A percentile compares a stretch with the other conserved stretches of the same genome.
Conservation (phyloP, 495 filamentous ascomycete species). For the Penicillium bialowiezense region DNA sequence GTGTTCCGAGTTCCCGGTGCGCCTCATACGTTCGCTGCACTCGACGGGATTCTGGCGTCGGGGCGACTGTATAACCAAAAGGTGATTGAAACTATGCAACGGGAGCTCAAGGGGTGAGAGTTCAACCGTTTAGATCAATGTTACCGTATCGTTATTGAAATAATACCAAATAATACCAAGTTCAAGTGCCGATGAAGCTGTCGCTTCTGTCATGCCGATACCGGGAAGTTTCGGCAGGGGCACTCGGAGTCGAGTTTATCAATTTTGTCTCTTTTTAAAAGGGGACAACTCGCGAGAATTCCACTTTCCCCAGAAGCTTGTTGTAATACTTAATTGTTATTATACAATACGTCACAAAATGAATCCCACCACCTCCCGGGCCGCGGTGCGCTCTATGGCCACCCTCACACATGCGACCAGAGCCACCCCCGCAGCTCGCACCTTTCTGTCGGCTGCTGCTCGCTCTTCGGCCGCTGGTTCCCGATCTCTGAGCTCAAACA, state of each 20-base stretch:
- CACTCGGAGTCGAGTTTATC: slow-evolving; percentile 10
- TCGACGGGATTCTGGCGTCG: slow-evolving; percentile 34
- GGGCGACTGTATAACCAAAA: slow-evolving; percentile 27
- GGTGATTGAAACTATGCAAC: slow-evolving; percentile 29
- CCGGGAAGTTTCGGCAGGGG: slow-evolving; percentile 44
- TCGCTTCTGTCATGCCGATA: slow-evolving; percentile 24
- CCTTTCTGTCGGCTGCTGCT: slow-evolving; percentile 25
- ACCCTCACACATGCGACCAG: slow-evolving; percentile 39
- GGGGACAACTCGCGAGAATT: slow-evolving; percentile 3
- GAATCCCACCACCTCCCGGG: slow-evolving; percentile 35
- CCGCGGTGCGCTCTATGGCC: slow-evolving; percentile 47
- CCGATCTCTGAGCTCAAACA: slow-evolving; percentile 36
- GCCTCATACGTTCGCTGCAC: slow-evolving; percentile 31
- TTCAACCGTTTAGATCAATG: background rate
- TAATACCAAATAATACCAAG: slow-evolving; percentile 6
- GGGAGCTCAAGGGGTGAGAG: slow-evolving; percentile 15
- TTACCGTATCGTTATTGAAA: slow-evolving; percentile 17
- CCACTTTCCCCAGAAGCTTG: slow-evolving; percentile 8
- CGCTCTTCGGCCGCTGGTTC: slow-evolving; percentile 29
- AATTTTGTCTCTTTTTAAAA: slow-evolving; percentile 18
- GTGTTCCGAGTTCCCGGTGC: slow-evolving; percentile 29
- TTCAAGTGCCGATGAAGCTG: slow-evolving; percentile 1
- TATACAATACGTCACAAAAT: slow-evolving; percentile 14
- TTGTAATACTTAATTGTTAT: slow-evolving; percentile 5
- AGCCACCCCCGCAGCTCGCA: slow-evolving; percentile 41